These are phyloP conservation scores for Pichia sp. DNA, from an alignment of 1,139 yeast species.

Conservation along the genomic window DNA sequence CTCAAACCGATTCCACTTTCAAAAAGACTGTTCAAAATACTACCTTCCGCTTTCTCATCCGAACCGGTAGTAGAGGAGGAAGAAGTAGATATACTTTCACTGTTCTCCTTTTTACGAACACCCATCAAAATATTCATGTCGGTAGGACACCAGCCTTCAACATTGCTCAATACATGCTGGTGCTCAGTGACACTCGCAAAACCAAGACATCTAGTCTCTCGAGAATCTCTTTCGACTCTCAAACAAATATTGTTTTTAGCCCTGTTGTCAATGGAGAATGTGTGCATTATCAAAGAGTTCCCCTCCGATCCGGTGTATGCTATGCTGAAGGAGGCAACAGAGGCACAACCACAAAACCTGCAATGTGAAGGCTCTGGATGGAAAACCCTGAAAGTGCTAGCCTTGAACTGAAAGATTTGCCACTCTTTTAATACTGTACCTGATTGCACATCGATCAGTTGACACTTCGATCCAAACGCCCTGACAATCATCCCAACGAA, in stretches of 20 bases:
- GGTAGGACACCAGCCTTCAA: slow-evolving; percentile 75
- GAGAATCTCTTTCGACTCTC: slow-evolving; percentile 86
- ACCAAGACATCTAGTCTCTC: slow-evolving; percentile 86
- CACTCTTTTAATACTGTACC: slow-evolving; percentile 58
- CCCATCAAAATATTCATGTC: slow-evolving; percentile 77
- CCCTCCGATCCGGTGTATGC: slow-evolving; percentile 62
- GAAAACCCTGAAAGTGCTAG: slow-evolving; percentile 58
- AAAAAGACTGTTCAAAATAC: neutral
- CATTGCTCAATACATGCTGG: slow-evolving; percentile 59
- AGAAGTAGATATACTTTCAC: neutral
- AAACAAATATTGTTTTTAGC: slow-evolving; percentile 79
- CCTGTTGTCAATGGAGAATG: slow-evolving; percentile 65
- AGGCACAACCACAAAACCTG: slow-evolving; percentile 85
- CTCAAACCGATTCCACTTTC: slow-evolving; percentile 1
- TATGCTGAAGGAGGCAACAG: slow-evolving; percentile 65
- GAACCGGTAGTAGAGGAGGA: neutral
- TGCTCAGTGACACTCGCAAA: slow-evolving; percentile 71
- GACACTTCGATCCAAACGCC: slow-evolving; percentile 52
- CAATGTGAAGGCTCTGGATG: slow-evolving; percentile 87
- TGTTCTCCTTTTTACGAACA: slow-evolving; percentile 44
- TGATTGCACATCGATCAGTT: slow-evolving; percentile 70
- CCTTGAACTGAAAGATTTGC: slow-evolving; percentile 59
- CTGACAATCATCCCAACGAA: slow-evolving; percentile 70
- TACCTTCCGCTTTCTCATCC: neutral
- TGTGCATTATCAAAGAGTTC: slow-evolving; percentile 62